These are phyloP conservation scores for Fusarium devonianum DNA, from an alignment of 2,329 filamentous ascomycete genomes.

Conservation along the genomic window DNA sequence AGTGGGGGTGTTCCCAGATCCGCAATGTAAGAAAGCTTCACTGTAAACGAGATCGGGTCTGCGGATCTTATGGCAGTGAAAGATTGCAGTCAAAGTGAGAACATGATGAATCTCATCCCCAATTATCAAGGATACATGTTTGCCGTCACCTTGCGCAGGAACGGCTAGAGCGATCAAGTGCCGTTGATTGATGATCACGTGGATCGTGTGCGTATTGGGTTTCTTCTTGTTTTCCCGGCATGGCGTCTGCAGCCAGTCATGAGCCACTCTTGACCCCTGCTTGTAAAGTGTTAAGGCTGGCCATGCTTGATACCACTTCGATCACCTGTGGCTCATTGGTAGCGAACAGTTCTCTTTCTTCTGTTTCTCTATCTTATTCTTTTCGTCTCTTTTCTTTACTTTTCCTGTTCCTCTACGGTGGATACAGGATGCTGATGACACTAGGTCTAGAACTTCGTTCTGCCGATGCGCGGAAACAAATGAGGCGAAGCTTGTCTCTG, in stretches of 20 bases:
- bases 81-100: too few relatives aligned
- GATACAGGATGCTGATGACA: too few relatives aligned
- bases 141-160: background rate
- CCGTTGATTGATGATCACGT: constrained; percentile 26
- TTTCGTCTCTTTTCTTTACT: too few relatives aligned
- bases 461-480: background rate
- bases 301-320: too few relatives aligned
- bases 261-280: too few relatives aligned
- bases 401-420: too few relatives aligned
- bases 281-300: background rate
- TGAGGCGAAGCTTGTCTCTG: background rate
- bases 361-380: too few relatives aligned
- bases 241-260: background rate
- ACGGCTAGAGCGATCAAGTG: background rate
- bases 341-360: too few relatives aligned
- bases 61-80: background rate
- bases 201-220: constrained; percentile 11
- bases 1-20: constrained; percentile 14
- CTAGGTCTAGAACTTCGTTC: background rate
- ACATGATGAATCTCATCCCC: too few relatives aligned
- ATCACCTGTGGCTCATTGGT: too few relatives aligned
- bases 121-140: too few relatives aligned
- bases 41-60: background rate
- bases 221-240: constrained; percentile 1
- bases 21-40: constrained; percentile 17